Base-by-base conservation (phyloP, 1,284 basidiomycete species). In the Schizophyllum commune region DNA sequence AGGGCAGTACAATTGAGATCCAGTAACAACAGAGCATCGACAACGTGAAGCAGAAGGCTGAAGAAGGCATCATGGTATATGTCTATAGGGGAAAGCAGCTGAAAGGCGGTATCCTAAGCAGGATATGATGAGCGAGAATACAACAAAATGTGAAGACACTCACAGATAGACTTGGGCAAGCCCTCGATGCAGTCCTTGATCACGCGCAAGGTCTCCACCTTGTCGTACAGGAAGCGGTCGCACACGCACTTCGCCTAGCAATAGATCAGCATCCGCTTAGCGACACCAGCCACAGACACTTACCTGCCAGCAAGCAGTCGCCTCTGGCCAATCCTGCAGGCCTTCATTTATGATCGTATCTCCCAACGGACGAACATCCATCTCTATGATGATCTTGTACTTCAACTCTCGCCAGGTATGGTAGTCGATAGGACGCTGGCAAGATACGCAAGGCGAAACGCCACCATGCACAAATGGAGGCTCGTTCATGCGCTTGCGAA, bases 351-450 rank as follows among this genome's bases (percentile, higher is more conserved):
- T 57, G 47, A 86, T 73, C 4, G 81, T 83, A 65, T 87, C 85
- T 2, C 84, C 85, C 20, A 80, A 70, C 4, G 85, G 82, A 15
- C 83, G 76, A 2, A 66, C 65, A 63, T 86, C 84, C 73, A 86
- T 81, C 75, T 85, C 85, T 60, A 76, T 65, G 7, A 81, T 68
- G 60, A 85, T 78, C 55, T 71, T 77, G 65, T 80, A 75, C 68
- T 85, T 85, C 61, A 87, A 75, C 68, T 85, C 82, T 66, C 83
- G 75, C 85, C 85, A 86, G 5, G 83, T 82, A 62, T 79, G 76
- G 68, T 86, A 84, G 64, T 83, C 80, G 56, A 83, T 79, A 21
- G 67, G 56, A 2, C 69, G 70, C 32, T 77, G 73, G 69, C 85
- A 87, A 27, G 78, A 74, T 59, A 79, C 80, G 57, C 74, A 77